These are phyloP conservation scores for Leccinum incarnatum DNA, from an alignment of 768 basidiomycete genomes.

Conservation along the genomic window DNA sequence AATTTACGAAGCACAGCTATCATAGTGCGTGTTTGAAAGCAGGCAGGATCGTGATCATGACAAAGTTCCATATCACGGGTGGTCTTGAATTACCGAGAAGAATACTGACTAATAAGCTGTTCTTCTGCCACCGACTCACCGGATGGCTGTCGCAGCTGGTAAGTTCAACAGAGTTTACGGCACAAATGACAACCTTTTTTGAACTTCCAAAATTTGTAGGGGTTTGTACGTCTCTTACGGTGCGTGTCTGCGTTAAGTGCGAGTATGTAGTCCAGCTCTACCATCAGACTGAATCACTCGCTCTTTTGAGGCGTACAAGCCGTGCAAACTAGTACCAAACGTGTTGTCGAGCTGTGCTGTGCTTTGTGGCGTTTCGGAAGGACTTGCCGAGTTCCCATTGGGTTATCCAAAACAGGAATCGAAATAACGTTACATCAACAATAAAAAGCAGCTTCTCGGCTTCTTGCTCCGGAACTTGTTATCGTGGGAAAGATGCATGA, in stretches of 20 bases:
- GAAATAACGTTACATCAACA: conserved; percentile 15
- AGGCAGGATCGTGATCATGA: conserved; percentile 1
- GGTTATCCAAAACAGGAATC: not conserved
- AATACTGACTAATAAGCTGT: conserved; percentile 16
- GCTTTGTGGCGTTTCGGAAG: conserved; percentile 26
- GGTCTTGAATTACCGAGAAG: conserved; percentile 6
- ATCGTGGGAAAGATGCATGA: conserved; percentile 11
- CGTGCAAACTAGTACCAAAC: not conserved
- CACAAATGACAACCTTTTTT: conserved; percentile 5
- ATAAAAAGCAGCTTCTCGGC: conserved; percentile 20
- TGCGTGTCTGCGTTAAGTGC: not conserved
- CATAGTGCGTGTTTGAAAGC: not conserved
- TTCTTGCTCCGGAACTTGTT: conserved; percentile 19
- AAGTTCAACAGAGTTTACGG: conserved; percentile 19
- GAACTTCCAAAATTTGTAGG: not conserved
- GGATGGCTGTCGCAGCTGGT: conserved; percentile 1
- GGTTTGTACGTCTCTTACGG: not conserved
- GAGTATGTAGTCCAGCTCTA: not conserved
- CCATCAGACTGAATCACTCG: not conserved
- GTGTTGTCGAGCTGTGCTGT: conserved; percentile 5
- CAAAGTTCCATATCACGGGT: not conserved
- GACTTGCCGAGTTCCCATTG: conserved; percentile 7
- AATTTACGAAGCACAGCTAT: conserved; percentile 4
- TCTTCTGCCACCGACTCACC: conserved; percentile 13
- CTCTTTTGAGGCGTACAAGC: not conserved